These are phyloP conservation scores for Polysphondylium violaceum DNA, from an alignment of 78 protist genomes.

Conservation along the genomic window DNA sequence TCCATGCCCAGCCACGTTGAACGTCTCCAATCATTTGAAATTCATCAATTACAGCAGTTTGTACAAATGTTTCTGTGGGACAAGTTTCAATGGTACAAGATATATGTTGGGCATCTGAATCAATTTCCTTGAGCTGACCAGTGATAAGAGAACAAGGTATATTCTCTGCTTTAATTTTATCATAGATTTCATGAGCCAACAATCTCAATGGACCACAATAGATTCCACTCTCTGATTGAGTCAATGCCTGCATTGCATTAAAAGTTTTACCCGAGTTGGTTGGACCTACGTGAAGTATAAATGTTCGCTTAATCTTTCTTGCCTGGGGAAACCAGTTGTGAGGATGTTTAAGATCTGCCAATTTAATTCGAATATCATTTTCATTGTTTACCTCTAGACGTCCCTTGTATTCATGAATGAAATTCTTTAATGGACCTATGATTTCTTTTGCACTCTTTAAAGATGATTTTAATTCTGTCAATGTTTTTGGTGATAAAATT, in stretches of 20 bases:
- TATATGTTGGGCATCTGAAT: constrained; percentile 23
- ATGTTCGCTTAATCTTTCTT: constrained; percentile 53
- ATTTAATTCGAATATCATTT: too few relatives aligned
- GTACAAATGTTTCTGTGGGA: constrained; percentile 26
- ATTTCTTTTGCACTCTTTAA: neutral
- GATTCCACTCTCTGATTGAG: constrained; percentile 55
- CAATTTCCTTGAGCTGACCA: constrained; percentile 37
- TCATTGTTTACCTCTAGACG: neutral
- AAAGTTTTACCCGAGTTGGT: constrained; percentile 83
- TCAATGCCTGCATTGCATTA: constrained; percentile 52
- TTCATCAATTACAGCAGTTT: constrained; percentile 93
- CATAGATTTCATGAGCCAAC: constrained; percentile 73
- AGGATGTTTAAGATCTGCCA: constrained; percentile 53
- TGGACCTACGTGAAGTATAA: constrained; percentile 81
- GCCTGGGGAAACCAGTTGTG: constrained; percentile 75
- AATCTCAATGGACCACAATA: constrained; percentile 83
- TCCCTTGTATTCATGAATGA: neutral
- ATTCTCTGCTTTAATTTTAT: constrained; percentile 3
- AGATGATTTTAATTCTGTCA: neutral
- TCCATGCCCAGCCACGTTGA: constrained; percentile 94
- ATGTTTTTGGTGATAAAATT: constrained; percentile 13
- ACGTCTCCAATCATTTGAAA: constrained; percentile 83
- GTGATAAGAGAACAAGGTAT: constrained; percentile 34
- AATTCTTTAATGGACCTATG: neutral
- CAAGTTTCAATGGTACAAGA: constrained; percentile 92